These are phyloP conservation scores for Xylaria palmicola DNA, from an alignment of 495 filamentous ascomycete species.

Conservation along the genomic window DNA sequence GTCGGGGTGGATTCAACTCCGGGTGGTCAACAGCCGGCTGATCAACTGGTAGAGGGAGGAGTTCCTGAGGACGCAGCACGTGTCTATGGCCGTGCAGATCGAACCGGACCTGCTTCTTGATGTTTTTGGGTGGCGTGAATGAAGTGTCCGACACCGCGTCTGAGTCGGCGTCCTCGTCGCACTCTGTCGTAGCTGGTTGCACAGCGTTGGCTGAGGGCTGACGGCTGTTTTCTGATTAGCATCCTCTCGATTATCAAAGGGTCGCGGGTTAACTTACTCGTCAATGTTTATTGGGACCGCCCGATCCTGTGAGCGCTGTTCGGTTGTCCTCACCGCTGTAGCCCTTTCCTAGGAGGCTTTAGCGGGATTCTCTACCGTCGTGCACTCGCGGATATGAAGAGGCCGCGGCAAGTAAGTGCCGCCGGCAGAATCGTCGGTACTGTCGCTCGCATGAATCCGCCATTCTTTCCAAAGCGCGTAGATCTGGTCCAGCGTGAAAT, in stretches of 20 bases:
- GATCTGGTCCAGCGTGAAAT: no score
- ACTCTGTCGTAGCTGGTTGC: background rate
- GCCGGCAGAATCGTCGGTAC: background rate
- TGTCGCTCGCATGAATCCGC: no score
- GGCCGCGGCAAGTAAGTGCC: no score
- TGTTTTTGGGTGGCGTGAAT: background rate
- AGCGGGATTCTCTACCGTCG: background rate
- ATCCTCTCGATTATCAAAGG: background rate
- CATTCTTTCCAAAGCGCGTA: no score
- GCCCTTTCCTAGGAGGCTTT: conserved; percentile 1
- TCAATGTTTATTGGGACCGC: no score
- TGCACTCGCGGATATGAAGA: background rate
- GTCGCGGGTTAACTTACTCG: background rate
- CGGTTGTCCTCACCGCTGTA: background rate
- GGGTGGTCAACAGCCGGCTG: no score
- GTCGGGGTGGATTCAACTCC: no score
- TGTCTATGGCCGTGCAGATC: background rate
- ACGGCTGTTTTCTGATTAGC: background rate
- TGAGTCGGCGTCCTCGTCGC: background rate
- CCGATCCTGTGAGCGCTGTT: background rate
- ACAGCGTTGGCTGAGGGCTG: background rate
- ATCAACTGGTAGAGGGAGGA: no score
- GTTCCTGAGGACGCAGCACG: background rate
- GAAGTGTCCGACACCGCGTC: conserved; percentile 4
- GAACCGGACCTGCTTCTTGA: background rate